Evolutionary conservation across 2,329 filamentous ascomycete species (phyloP).

Genomic region (Dendryphion nanum): DNA sequence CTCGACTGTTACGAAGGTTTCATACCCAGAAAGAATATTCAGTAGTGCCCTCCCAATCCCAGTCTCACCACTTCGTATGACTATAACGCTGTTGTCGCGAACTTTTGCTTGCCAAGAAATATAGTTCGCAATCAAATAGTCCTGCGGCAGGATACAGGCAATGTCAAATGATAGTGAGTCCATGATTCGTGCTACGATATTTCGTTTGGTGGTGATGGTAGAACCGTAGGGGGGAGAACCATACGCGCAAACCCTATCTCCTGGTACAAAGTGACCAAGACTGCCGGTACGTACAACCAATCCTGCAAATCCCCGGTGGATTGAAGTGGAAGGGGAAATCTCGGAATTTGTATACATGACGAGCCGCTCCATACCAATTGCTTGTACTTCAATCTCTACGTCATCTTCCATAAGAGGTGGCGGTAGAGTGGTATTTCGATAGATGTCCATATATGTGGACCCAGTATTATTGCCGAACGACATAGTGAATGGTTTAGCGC

Average conservation of each 20-base stretch:
- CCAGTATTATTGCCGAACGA: neutral
- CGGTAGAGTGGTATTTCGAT: neutral
- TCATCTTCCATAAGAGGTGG: constrained; percentile 6
- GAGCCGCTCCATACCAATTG: too few relatives aligned
- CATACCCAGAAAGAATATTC: too few relatives aligned
- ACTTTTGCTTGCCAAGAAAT: too few relatives aligned
- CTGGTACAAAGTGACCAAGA: neutral
- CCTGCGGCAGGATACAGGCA: too few relatives aligned
- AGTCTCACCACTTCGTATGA: too few relatives aligned
- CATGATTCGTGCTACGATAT: neutral
- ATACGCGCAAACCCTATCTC: neutral
- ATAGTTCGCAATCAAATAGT: too few relatives aligned
- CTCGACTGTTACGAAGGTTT: too few relatives aligned
- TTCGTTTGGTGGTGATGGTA: constrained; percentile 1
- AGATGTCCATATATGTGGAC: neutral
- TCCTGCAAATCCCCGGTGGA: neutral
- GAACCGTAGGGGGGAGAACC: neutral
- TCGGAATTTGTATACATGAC: constrained; percentile 16
- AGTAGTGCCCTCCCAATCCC: too few relatives aligned
- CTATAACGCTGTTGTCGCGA: too few relatives aligned
- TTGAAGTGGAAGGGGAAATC: constrained; percentile 12
- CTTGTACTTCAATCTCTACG: constrained; percentile 15
- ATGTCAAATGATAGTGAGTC: too few relatives aligned
- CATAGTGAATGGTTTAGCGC: neutral
- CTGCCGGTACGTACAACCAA: neutral